These are phyloP conservation scores for Fusarium camptoceras DNA, from an alignment of 2,329 filamentous ascomycete genomes.

Conservation along the genomic window DNA sequence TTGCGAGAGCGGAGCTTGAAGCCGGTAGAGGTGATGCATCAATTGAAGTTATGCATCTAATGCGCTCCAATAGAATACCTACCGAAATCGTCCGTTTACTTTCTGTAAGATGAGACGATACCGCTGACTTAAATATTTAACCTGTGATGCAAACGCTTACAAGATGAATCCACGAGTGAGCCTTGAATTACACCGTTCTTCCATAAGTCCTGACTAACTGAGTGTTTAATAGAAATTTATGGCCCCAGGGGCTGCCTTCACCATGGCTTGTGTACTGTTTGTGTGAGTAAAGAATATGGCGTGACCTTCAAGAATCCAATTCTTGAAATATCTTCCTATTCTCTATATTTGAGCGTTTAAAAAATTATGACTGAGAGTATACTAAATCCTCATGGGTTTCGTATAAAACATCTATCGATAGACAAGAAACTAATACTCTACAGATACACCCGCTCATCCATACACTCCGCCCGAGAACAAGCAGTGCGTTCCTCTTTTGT, in stretches of 20 bases:
- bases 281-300: slow-evolving; percentile 52
- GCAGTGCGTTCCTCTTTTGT: slow-evolving; percentile 29
- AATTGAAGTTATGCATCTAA: slow-evolving; percentile 47
- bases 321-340: neutral
- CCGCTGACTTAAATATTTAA: neutral
- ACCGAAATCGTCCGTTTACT: slow-evolving; percentile 19
- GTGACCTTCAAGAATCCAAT: slow-evolving; percentile 20
- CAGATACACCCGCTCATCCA: slow-evolving; percentile 58
- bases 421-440: slow-evolving; percentile 3
- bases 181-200: rapidly evolving
- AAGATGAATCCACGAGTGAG: slow-evolving; percentile 49
- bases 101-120: slow-evolving; percentile 14
- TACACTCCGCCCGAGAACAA: slow-evolving; percentile 53
- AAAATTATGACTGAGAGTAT: neutral
- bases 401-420: neutral
- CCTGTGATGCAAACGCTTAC: neutral
- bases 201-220: slow-evolving; percentile 1
- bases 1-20: slow-evolving; percentile 18
- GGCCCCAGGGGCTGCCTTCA: slow-evolving; percentile 64
- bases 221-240: slow-evolving; percentile 55
- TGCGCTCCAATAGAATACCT: neutral
- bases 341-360: neutral
- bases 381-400: neutral
- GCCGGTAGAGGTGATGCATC: slow-evolving; percentile 36
- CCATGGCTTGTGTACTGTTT: slow-evolving; percentile 65